Evolutionary conservation across 306 rosid species (phyloP), one percentile per base, ranked within the genome.

Genomic region (Casuarina equisetifolia): DNA sequence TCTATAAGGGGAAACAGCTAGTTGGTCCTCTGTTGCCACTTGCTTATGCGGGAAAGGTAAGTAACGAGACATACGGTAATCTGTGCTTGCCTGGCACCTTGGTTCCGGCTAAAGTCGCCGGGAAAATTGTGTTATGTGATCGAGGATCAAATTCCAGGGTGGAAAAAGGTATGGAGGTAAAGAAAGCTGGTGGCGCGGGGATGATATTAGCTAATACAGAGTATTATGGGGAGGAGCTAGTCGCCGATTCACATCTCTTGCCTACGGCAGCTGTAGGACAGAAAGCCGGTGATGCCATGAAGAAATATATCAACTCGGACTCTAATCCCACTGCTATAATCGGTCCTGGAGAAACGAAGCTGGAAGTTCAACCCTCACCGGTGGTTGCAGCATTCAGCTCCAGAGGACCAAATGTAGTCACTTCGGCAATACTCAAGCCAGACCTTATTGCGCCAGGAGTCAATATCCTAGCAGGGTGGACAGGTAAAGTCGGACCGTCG

Each of bases 361-460:
- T 94, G 52, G 89, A 88, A 16, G 91, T 94, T 68, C 78, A 89
- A 74, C 98, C 98, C 4, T 89, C 98, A 6, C 98, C 98, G 1
- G 89, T 92, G 73, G 90, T 92, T 62, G 95, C 97, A 54, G 85
- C 91, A 72, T 94, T 94, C 87, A 94, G 98, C 74, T 90, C 98
- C 17, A 87, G 98, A 81, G 98, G 98, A 38, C 98, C 98, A 54
- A 94, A 94, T 82, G 4, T 32, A 9, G 39, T 92, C 17, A 89
- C 98, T 2, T 89, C 90, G 40, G 81, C 81, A 44, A 80, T 94
- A 72, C 98, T 94, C 77, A 94, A 94, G 78, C 98, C 98, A 32
- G 98, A 94, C 85, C 63, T 94, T 4, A 85, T 94, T 69, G 98
- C 98, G 55, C 98, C 97, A n/a, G 98, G 98, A 78, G 89, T 90